Base-by-base conservation (phyloP, 768 basidiomycete species). In the Lentinula detonsa region DNA sequence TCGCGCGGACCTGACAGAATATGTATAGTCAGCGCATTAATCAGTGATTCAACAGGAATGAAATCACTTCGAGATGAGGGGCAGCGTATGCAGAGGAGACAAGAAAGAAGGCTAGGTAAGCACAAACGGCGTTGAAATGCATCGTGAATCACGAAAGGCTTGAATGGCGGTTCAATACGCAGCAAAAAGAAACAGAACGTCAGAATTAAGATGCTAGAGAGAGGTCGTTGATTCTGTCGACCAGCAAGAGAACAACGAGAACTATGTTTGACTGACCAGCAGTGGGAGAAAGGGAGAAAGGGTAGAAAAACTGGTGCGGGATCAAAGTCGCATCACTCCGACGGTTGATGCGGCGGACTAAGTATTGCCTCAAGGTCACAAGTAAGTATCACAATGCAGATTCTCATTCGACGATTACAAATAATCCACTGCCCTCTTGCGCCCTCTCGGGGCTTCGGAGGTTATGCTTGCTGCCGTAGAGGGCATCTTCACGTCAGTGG, bases 351-450 rank as follows among this genome's bases (percentile, higher is more conserved):
- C 42, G 42, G 42, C 42, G 42, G 10, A 40, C 39, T 40, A n/a
- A n/a, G n/a, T n/a, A 4, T 39, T 39, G 10, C 10, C 15, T 40
- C 11, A 13, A 40, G 15, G 39, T 13, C 39, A 28, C 28, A 28
- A 13, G 13, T 21, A 21, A 21, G 21, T n/a, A n/a, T 43, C 16
- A 43, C 42, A 43, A 43, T n/a, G 42, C 37, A 39, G 13, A 43
- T 21, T 28, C 43, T 33, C 28, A 28, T 58, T 37, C 13, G 42
- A 15, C 13, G 13, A 23, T 58, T 60, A 91, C 82, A 92, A 76
- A 64, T 88, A 92, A 71, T 92, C 90, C 23, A 88, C 77, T 0
- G 90, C 90, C 39, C 87, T 78, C 68, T 91, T 90, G 58, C 90
- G 77, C 35, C 82, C 84, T 63, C 73, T 81, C 5, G 65, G 61